phyloP scores from a whole-genome alignment of 2,329 filamentous ascomycete genomes.

The Aspergillus alliaceus region DNA sequence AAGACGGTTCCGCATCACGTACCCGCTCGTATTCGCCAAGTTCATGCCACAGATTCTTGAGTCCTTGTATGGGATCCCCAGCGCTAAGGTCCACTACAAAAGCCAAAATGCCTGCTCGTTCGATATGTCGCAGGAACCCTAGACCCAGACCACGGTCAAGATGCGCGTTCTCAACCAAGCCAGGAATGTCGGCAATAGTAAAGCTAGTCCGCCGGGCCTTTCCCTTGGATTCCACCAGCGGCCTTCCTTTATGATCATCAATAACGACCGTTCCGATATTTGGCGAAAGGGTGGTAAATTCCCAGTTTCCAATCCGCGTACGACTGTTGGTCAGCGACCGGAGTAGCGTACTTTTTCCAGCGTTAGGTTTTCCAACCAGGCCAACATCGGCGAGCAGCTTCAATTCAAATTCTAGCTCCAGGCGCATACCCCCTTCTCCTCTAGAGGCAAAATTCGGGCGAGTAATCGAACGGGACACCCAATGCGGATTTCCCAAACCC shows the following conservation, averaged over 20 bases:
- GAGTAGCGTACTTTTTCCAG: conserved; percentile 90
- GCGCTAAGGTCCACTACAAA: conserved; percentile 87
- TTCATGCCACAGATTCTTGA: conserved; percentile 85
- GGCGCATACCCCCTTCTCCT: conserved; percentile 74
- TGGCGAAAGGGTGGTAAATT: conserved; percentile 91
- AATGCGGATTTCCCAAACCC: conserved; percentile 91
- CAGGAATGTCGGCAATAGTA: conserved; percentile 93
- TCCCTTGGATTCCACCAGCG: conserved; percentile 52
- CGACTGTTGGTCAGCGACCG: conserved; percentile 85
- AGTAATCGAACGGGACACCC: conserved; percentile 71
- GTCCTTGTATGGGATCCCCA: conserved; percentile 73
- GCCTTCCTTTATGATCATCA: conserved; percentile 79
- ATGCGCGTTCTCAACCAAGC: conserved; percentile 88
- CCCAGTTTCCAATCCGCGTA: conserved; percentile 89
- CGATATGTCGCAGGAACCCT: conserved; percentile 89
- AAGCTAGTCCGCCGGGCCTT: conserved; percentile 71
- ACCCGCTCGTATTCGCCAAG: conserved; percentile 84
- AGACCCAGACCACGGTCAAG: conserved; percentile 88
- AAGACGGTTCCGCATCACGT: conserved; percentile 69
- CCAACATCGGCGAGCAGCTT: conserved; percentile 95
- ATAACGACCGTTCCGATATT: conserved; percentile 95
- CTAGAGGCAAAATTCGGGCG: conserved; percentile 85
- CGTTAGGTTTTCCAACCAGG: conserved; percentile 91
- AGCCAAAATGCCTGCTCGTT: conserved; percentile 86
- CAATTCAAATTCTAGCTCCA: conserved; percentile 84